phyloP scores from a whole-genome alignment of 352 stramenopile species.

The Phytophthora pseudosyringae region DNA sequence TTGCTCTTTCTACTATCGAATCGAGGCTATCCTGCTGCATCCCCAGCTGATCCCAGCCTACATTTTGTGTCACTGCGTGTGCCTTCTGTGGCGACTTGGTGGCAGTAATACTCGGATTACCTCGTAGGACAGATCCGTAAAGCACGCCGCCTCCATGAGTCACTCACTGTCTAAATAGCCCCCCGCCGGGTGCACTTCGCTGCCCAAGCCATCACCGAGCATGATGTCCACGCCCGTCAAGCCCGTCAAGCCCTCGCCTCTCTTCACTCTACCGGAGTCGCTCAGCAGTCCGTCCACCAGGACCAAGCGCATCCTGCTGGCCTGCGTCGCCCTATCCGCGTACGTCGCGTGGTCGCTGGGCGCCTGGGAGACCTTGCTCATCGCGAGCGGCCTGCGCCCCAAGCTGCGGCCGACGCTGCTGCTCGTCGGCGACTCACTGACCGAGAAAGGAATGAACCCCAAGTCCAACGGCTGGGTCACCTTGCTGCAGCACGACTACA shows the following conservation, averaged over 20 bases:
- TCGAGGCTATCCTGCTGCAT: too few species aligned
- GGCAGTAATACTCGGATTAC: too few species aligned
- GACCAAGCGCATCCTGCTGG: constrained; percentile 18
- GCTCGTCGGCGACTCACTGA: constrained; percentile 54
- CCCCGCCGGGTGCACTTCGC: background rate
- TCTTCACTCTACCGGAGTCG: constrained; percentile 7
- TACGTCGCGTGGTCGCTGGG: constrained; percentile 34
- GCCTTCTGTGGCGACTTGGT: too few species aligned
- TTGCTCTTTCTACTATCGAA: too few species aligned
- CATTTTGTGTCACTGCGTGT: too few species aligned
- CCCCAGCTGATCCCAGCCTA: background rate
- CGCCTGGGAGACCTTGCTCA: constrained; percentile 25
- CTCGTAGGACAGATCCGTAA: background rate
- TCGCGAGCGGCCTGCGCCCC: constrained; percentile 26
- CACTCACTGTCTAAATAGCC: constrained; percentile 14
- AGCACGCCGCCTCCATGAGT: too few species aligned
- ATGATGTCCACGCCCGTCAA: constrained; percentile 23
- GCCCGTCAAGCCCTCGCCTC: constrained; percentile 4
- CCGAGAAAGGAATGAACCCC: constrained; percentile 40
- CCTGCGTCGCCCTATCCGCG: constrained; percentile 17
- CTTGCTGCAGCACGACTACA: constrained; percentile 46
- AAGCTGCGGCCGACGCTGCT: constrained; percentile 27
- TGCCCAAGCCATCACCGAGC: constrained; percentile 5
- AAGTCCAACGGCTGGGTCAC: constrained; percentile 45
- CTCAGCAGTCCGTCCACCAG: constrained; percentile 3